Evolutionary conservation across 2,329 filamentous ascomycete genomes (phyloP), one percentile per base, ranked within the genome.

Genomic region (Ambrosiella beaveri): DNA sequence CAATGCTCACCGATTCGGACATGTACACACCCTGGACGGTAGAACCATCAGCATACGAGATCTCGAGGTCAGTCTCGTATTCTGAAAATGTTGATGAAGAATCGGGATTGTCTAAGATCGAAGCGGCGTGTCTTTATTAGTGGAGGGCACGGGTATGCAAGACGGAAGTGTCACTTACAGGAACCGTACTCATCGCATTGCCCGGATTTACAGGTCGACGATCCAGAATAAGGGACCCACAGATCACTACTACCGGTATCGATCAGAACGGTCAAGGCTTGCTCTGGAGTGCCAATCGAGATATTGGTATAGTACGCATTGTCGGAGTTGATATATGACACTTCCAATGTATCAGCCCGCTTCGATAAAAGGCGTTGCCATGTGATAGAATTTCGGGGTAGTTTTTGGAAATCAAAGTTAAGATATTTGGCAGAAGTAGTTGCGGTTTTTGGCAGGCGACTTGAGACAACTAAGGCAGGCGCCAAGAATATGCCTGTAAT

Each of bases 201-300:
- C 6, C 60, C 61, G 7, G 63, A 61, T 13, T 67, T 60, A 65
- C 76, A 79, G 11, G 75, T 70, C 39, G 61, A 61, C 1, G 73
- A 68, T 4, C 57, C 54, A 59, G 64, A 66, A 49, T 68, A 67
- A 12, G 75, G 74, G 44, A 84, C 73, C 81, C 81, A 84, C 19
- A 80, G 74, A 68, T 85, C 81, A 61, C 79, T 82, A 64, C 79
- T 82, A 47, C 80, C 81, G 0, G 81, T 84, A 67, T 84, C 81
- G 50, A 84, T 71, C 65, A 82, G 78, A 56, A 84, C 67, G 1
- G 73, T 75, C 45, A 84, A 61, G 3, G 74, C 67, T 64, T 84
- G 81, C 11, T 69, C 67, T 0, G 81, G 80, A 6, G 75, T 81
- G 15, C 81, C 81, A 27, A 84, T 65, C 35, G 70, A 68, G 61